phyloP scores from a whole-genome alignment of 352 stramenopile genomes.

The Phytophthora niederhauseri region DNA sequence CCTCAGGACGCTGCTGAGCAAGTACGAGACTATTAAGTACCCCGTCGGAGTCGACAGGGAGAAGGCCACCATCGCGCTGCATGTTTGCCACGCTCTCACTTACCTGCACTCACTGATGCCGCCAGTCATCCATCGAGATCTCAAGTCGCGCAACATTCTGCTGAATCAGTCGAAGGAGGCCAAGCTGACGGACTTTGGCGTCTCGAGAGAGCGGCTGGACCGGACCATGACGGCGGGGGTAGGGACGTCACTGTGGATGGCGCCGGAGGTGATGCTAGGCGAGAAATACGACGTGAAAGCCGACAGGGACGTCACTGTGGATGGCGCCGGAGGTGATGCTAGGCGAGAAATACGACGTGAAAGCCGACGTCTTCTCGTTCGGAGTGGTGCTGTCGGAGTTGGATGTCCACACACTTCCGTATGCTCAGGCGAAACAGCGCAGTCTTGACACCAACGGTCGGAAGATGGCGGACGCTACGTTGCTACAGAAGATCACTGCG shows the following conservation, averaged over 20 bases:
- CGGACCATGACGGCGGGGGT: conserved; percentile 26
- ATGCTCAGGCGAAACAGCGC: conserved; percentile 41
- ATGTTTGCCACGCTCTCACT: conserved; percentile 32
- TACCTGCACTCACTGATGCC: conserved; percentile 28
- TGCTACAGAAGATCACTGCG: conserved; percentile 24
- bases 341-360: conserved; percentile 11
- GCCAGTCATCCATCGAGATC: conserved; percentile 40
- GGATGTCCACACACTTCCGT: conserved; percentile 50
- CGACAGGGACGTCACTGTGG: conserved; percentile 19
- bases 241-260: conserved; percentile 18
- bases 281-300: conserved; percentile 14
- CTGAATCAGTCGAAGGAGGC: conserved; percentile 44
- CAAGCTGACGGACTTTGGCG: conserved; percentile 73
- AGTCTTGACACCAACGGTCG: conserved; percentile 6
- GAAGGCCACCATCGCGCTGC: conserved; percentile 37
- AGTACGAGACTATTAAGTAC: conserved; percentile 10
- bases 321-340: conserved; percentile 20
- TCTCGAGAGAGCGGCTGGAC: conserved; percentile 51
- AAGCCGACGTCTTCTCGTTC: conserved; percentile 20
- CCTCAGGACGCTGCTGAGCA: conserved; percentile 35
- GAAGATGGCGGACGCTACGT: conserved; percentile 9
- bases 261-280: conserved; percentile 17
- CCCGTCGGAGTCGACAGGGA: conserved; percentile 26
- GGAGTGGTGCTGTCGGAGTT: conserved; percentile 47
- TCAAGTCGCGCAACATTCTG: conserved; percentile 38